Conservation (phyloP, 768 basidiomycete genomes). For the Kockovaella imperatae region DNA sequence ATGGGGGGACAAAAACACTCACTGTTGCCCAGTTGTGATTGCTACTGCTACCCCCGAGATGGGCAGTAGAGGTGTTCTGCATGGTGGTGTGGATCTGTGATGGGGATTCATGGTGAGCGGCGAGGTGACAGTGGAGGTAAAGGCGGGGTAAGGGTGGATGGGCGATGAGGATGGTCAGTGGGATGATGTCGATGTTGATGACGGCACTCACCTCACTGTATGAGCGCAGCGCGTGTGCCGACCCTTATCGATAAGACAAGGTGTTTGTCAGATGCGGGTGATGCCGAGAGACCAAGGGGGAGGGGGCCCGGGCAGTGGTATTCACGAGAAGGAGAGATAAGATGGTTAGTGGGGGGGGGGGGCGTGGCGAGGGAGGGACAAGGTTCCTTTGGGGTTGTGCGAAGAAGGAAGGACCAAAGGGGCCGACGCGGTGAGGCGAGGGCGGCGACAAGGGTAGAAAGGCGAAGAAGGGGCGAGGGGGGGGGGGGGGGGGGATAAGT, state of each 20-base stretch:
- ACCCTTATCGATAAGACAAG: neutral
- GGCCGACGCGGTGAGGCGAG: neutral
- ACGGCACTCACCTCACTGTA: neutral
- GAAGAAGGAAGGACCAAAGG: too few relatives aligned
- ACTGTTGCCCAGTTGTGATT: slow-evolving; percentile 6
- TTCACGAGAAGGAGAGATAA: slow-evolving; percentile 1
- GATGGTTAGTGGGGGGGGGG: neutral
- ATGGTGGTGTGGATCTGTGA: slow-evolving; percentile 3
- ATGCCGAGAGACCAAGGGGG: neutral
- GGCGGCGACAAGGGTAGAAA: neutral
- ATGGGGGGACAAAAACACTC: neutral
- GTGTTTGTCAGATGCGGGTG: neutral
- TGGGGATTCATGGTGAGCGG: neutral
- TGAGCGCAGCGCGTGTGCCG: too few relatives aligned
- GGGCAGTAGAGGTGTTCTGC: slow-evolving; percentile 9
- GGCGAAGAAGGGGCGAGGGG: neutral
- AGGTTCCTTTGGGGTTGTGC: too few relatives aligned
- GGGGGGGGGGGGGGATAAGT: neutral
- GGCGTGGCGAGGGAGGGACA: neutral
- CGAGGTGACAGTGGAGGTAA: neutral
- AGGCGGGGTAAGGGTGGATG: neutral
- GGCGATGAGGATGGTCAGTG: neutral
- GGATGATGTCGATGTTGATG: neutral
- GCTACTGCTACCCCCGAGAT: neutral
- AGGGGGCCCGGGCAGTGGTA: neutral